phyloP scores from a whole-genome alignment of 2,329 filamentous ascomycete species.

The Aspergillus sergii region DNA sequence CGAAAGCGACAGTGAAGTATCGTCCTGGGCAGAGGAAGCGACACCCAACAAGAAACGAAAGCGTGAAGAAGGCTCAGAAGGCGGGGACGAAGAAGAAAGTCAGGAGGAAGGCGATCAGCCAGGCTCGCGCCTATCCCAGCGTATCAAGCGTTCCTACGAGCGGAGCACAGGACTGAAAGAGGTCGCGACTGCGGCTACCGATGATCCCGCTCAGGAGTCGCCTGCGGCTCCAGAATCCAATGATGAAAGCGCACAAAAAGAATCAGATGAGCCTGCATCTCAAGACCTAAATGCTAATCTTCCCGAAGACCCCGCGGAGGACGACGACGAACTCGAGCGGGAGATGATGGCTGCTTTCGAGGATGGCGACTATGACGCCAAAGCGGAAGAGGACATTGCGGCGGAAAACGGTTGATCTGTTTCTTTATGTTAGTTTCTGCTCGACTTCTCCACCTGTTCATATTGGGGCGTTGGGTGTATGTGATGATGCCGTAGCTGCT shows the following conservation, averaged over 20 bases:
- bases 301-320: conserved; percentile 39
- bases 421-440: not conserved
- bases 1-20: conserved; percentile 53
- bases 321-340: conserved; percentile 51
- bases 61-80: conserved; percentile 31
- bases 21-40: conserved; percentile 22
- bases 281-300: conserved; percentile 31
- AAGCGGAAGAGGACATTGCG: conserved; percentile 38
- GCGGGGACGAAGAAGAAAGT: conserved; percentile 36
- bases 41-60: conserved; percentile 41
- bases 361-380: conserved; percentile 38
- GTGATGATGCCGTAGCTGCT: not conserved
- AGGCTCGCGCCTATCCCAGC: conserved; percentile 41
- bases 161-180: conserved; percentile 42
- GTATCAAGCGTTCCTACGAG: conserved; percentile 46
- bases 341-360: conserved; percentile 66
- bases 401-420: conserved; percentile 33
- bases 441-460: conserved; percentile 6
- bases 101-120: conserved; percentile 40
- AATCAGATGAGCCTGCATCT: conserved; percentile 30
- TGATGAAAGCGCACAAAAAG: conserved; percentile 28
- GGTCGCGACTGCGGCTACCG: conserved; percentile 31
- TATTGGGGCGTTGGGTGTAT: conserved; percentile 14
- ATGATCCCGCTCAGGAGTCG: conserved; percentile 4
- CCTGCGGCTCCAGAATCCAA: conserved; percentile 14